phyloP scores from a whole-genome alignment of 257 asterid genomes.

The Apocynum venetum region DNA sequence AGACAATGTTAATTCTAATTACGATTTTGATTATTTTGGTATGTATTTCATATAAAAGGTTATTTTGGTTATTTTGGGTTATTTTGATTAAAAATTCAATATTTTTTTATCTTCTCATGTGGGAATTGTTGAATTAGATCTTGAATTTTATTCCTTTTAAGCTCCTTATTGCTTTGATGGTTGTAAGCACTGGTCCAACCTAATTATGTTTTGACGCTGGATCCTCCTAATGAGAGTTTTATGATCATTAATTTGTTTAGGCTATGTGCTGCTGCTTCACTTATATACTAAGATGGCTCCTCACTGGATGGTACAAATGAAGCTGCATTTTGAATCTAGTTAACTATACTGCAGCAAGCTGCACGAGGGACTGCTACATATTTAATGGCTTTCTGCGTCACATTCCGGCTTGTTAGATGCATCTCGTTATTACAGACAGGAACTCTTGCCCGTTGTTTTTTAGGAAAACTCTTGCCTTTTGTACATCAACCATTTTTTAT shows the following conservation, averaged over 20 bases:
- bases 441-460: too few species aligned
- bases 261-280: constrained; percentile 82
- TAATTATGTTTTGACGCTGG: not conserved
- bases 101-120: too few species aligned
- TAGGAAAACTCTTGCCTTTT: too few species aligned
- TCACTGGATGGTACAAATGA: constrained; percentile 92
- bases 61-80: too few species aligned
- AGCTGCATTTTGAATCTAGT: constrained; percentile 1
- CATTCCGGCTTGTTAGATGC: too few species aligned
- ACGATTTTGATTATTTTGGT: too few species aligned
- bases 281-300: constrained; percentile 73
- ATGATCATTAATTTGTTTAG: constrained; percentile 25
- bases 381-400: not conserved
- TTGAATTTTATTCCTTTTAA: not conserved
- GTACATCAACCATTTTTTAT: not conserved
- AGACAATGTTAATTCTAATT: too few species aligned
- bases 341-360: not conserved
- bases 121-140: not conserved
- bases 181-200: not conserved
- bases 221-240: not conserved
- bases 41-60: too few species aligned
- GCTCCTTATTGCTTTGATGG: not conserved
- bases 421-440: too few species aligned
- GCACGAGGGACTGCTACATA: not conserved
- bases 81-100: too few species aligned